Conservation (phyloP, 2,329 filamentous ascomycete genomes). For the Biscogniauxia mediterranea region DNA sequence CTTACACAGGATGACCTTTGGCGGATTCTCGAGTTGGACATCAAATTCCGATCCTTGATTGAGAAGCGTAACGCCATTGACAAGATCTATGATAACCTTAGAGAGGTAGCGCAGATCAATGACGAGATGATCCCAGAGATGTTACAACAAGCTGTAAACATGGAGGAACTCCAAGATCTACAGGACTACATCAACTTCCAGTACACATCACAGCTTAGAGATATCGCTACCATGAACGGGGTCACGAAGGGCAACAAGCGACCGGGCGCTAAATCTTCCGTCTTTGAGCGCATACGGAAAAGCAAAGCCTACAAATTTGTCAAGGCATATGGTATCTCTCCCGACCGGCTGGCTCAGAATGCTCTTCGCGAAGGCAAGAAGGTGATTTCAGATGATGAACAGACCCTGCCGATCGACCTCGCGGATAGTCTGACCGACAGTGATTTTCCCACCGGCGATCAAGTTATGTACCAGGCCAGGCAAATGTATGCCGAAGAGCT, state of each 20-base stretch:
- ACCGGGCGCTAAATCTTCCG: constrained; percentile 75
- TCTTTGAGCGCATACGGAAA: constrained; percentile 82
- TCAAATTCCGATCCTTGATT: constrained; percentile 89
- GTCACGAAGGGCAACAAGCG: constrained; percentile 69
- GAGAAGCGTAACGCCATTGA: constrained; percentile 89
- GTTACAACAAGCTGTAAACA: constrained; percentile 74
- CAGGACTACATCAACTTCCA: constrained; percentile 97
- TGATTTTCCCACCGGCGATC: constrained; percentile 72
- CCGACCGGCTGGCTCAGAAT: constrained; percentile 86
- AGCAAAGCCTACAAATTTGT: constrained; percentile 80
- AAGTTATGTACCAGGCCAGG: constrained; percentile 76
- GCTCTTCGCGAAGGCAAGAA: constrained; percentile 75
- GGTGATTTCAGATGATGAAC: constrained; percentile 80
- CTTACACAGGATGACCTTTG: constrained; percentile 91
- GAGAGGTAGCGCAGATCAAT: constrained; percentile 56
- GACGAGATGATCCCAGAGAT: constrained; percentile 81
- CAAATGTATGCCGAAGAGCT: constrained; percentile 91
- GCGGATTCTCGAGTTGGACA: constrained; percentile 90
- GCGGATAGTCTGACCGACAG: constrained; percentile 74
- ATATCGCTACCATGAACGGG: constrained; percentile 64
- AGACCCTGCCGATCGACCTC: constrained; percentile 77
- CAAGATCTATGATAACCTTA: constrained; percentile 73
- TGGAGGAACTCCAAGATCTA: constrained; percentile 94
- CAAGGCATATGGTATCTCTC: constrained; percentile 83
- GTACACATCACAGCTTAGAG: constrained; percentile 80